phyloP scores from a whole-genome alignment of 1,284 basidiomycete genomes.

The Hortiboletus rubellus region DNA sequence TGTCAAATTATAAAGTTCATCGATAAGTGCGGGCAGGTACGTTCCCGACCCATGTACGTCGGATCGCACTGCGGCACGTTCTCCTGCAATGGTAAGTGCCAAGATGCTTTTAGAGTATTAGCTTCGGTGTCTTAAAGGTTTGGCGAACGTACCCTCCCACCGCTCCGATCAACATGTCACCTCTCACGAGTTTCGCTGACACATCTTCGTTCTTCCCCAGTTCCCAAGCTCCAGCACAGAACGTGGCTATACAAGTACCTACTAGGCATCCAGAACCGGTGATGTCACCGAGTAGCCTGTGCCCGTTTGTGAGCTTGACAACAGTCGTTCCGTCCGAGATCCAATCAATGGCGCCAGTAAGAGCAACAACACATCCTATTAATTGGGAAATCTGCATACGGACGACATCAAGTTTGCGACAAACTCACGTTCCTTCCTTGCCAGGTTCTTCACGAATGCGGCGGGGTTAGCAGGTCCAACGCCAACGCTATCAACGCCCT shows the following conservation, averaged over 20 bases:
- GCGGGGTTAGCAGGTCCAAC: constrained; percentile 75
- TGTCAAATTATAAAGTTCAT: constrained; percentile 70
- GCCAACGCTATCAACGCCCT: constrained; percentile 88
- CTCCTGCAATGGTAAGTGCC: constrained; percentile 81
- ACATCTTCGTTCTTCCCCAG: constrained; percentile 22
- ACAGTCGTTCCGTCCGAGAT: constrained; percentile 80
- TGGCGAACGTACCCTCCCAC: constrained; percentile 63
- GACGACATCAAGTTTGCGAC: neutral
- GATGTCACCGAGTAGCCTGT: constrained; percentile 73
- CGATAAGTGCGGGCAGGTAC: constrained; percentile 85
- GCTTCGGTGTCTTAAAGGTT: neutral
- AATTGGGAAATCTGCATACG: neutral
- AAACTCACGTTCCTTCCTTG: constrained; percentile 71
- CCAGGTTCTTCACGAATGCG: constrained; percentile 68
- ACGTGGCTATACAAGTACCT: constrained; percentile 75
- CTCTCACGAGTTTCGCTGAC: constrained; percentile 53
- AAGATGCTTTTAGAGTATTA: constrained; percentile 57
- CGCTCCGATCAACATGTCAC: constrained; percentile 75
- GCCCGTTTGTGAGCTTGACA: constrained; percentile 75
- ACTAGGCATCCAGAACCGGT: constrained; percentile 92
- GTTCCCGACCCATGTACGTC: constrained; percentile 85
- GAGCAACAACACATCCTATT: constrained; percentile 75
- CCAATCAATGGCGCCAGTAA: constrained; percentile 86
- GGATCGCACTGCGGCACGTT: constrained; percentile 67
- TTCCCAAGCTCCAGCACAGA: constrained; percentile 68